Evolutionary conservation across 2,329 filamentous ascomycete genomes (phyloP).

Genomic region (Aspergillus candidus): DNA sequence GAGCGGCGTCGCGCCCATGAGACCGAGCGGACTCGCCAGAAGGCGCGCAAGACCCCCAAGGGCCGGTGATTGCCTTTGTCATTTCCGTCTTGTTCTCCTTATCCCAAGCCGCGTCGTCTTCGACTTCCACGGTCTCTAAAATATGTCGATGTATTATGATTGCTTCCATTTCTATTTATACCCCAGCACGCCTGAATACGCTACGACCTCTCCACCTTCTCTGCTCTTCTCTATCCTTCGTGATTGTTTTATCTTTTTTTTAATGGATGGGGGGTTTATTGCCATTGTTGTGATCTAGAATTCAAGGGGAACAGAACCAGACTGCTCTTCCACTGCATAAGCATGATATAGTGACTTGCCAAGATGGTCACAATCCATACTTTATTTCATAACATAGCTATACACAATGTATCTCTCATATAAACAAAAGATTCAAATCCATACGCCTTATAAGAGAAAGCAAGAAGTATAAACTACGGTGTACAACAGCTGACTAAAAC

Average conservation of each 20-base stretch:
- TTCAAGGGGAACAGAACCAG: conserved; percentile 5
- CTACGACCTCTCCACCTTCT: not conserved
- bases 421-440: too few species aligned
- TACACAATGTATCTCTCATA: too few species aligned
- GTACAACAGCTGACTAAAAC: not conserved
- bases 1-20: conserved; percentile 31
- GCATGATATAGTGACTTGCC: not conserved
- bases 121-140: not conserved
- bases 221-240: not conserved
- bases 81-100: not conserved
- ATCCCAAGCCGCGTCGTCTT: too few species aligned
- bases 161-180: conserved; percentile 5
- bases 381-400: too few species aligned
- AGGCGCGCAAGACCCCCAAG: conserved; percentile 22
- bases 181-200: not conserved
- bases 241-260: not conserved
- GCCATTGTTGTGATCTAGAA: too few species aligned
- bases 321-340: not conserved
- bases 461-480: too few species aligned
- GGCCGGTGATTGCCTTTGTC: conserved; percentile 16
- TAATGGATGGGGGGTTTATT: too few species aligned
- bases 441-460: too few species aligned
- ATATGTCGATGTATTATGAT: conserved; percentile 5
- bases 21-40: conserved; percentile 26
- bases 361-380: too few species aligned